Conservation (phyloP, 1,139 yeast genomes). For the Debaryomyces singareniensis region DNA sequence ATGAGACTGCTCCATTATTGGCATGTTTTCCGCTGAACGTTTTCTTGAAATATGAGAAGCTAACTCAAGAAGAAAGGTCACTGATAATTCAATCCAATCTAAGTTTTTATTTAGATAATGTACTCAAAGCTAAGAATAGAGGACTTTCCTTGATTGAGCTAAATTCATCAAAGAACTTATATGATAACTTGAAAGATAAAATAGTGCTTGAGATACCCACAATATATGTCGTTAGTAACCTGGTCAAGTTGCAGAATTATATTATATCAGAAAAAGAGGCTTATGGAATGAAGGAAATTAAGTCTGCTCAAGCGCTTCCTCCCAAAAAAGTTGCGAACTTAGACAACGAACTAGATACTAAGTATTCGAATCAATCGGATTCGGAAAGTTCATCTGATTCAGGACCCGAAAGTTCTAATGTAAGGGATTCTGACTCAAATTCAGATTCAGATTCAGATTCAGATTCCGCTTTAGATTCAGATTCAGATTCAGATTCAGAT, state of each 20-base stretch:
- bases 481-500: conserved; percentile 10
- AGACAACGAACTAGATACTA: too few relatives aligned
- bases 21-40: conserved; percentile 38
- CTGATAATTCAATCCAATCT: conserved; percentile 16
- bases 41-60: conserved; percentile 9
- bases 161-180: conserved; percentile 18
- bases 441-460: conserved; percentile 1
- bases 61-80: background rate
- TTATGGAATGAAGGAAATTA: too few relatives aligned
- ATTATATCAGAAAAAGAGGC: too few relatives aligned
- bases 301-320: too few relatives aligned
- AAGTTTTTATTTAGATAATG: conserved; percentile 29
- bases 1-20: conserved; percentile 26
- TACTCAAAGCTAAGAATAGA: conserved; percentile 12
- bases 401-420: too few relatives aligned
- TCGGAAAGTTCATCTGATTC: too few relatives aligned
- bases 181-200: conserved; percentile 45
- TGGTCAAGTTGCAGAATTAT: conserved; percentile 10
- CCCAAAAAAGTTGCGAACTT: too few relatives aligned
- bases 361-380: too few relatives aligned
- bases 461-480: conserved; percentile 7
- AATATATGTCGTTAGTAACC: conserved; percentile 35
- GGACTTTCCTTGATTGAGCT: conserved; percentile 18
- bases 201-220: conserved; percentile 78
- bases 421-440: too few relatives aligned